These are phyloP conservation scores for Barnettozyma botsteinii DNA, from an alignment of 805 yeast genomes.

Conservation along the genomic window DNA sequence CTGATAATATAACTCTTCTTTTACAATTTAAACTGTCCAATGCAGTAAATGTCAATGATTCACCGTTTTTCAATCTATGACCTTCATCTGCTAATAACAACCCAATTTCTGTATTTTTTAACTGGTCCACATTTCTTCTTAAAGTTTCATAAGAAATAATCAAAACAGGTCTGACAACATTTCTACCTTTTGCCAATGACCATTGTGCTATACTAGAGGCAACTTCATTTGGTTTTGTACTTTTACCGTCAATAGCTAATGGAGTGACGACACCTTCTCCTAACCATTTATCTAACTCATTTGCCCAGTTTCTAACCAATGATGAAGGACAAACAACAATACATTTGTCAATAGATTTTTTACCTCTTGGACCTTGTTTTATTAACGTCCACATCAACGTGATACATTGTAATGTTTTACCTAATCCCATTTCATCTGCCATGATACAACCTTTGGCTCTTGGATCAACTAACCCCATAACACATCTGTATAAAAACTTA, in stretches of 20 bases:
- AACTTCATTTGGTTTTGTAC: constrained; percentile 64
- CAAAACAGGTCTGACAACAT: constrained; percentile 86
- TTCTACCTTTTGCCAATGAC: constrained; percentile 85
- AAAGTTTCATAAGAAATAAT: constrained; percentile 93
- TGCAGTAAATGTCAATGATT: constrained; percentile 85
- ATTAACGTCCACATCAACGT: constrained; percentile 89
- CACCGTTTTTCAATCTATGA: constrained; percentile 81
- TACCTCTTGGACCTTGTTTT: constrained; percentile 79
- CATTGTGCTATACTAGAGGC: constrained; percentile 66
- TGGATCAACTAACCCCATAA: constrained; percentile 77
- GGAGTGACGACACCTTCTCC: constrained; percentile 90
- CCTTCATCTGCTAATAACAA: constrained; percentile 84
- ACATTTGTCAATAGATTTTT: constrained; percentile 78
- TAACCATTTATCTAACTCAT: constrained; percentile 90
- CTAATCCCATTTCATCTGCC: constrained; percentile 98
- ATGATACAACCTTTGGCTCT: constrained; percentile 92
- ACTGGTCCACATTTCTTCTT: constrained; percentile 72
- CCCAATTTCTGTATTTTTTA: constrained; percentile 78
- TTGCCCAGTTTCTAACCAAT: constrained; percentile 94
- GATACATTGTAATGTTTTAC: constrained; percentile 86
- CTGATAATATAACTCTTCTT: constrained; percentile 87
- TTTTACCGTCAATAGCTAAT: constrained; percentile 87
- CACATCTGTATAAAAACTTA: constrained; percentile 82
- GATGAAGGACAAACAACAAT: constrained; percentile 95
- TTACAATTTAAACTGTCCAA: constrained; percentile 77